Base-by-base conservation (phyloP, 2,329 filamentous ascomycete genomes). In the Apiospora hydei region DNA sequence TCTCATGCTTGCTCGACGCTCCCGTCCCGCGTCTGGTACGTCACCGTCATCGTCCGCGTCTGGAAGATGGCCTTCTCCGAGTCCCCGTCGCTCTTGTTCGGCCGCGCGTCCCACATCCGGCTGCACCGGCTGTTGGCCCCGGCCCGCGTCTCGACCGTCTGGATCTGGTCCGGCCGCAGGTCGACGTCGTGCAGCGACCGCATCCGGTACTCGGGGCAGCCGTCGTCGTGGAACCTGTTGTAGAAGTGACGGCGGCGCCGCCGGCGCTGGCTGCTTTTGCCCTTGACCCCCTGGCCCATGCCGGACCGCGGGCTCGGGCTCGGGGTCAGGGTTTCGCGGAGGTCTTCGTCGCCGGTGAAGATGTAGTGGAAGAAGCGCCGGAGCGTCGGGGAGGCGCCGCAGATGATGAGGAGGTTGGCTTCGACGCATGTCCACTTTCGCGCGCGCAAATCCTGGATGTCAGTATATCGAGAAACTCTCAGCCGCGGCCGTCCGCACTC, bases 351-450 rank as follows among this genome's bases (percentile, higher is more conserved):
- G 49, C 21, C 47, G 13, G 74, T 43, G 43, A 74, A 4, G 5
- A 77, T 72, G 71, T 78, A 75, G 11, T 70, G 70, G 44, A 79
- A 71, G 71, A 79, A 80, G 21, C 74, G 73, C 43, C 75, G 76
- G 18, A 80, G 69, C 21, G 78, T 79, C 8, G 78, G 76, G 14
- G 80, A 71, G 70, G 76, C 76, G 72, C 74, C 77, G 72, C 77
- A 79, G 49, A 80, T 78, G 67, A 80, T 71, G 68, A 80, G 74
- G 21, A 80, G 73, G 69, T 80, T 80, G 11, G 75, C 71, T 70
- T 80, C 79, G 44, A 80, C 68, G 53, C 79, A 73, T 26, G 77
- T 78, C 44, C 68, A 67, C 43, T 69, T 46, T 46, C 3, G n/a
- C 26, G 21, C 4, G n/a, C 44, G 10, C 51, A 26, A 34, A 43